Evolutionary conservation across 148 eudicot species (phyloP), one percentile per base, ranked within the genome.

Genomic region (Rhododendron molle): DNA sequence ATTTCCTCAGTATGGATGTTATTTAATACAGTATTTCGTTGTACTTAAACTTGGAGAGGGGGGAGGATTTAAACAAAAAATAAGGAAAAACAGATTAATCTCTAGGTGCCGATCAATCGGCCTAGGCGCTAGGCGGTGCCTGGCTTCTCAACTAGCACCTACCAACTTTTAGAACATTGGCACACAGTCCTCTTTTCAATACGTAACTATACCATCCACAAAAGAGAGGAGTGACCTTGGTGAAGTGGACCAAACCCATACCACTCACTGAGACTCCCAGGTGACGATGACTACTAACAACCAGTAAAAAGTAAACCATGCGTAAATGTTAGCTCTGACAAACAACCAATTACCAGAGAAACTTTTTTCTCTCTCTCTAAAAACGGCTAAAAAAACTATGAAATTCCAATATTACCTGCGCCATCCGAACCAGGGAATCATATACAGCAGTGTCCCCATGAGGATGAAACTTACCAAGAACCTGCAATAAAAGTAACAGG

Each of bases 371-470:
- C 5, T 3, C 49, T 38, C 81, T 32, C 86, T 54, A 50, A 36
- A 28, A 83, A 49, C 18, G 7, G 23, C 36, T 5, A 56, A 54
- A 5, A 5, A 14, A 10, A 62, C 20, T 32, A 71, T 13, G 26
- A 58, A 38, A 40, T 47, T 72, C 9, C 77, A 76, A n/a, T 0
- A 38, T n/a, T 90, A 97, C 99, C 99, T 97, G 99, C 76, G 99
- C 99, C 99, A 97, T 95, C 73, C 99, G 93, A 58, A 97, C 99
- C 88, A 97, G 87, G 71, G 99, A 91, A 88, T 95, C 99, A 88
- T 97, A 97, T 67, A 97, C 99, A 83, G 99, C 99, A 85, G 87
- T 88, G 88, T 97, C 99, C 85, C 99, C 98, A 83, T 97, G 99
- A 28, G 99, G 99, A 90, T 95, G 99, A 88, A 95, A 97, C 83